These are phyloP conservation scores for Pichia scutulata DNA, from an alignment of 805 yeast genomes.

Conservation along the genomic window DNA sequence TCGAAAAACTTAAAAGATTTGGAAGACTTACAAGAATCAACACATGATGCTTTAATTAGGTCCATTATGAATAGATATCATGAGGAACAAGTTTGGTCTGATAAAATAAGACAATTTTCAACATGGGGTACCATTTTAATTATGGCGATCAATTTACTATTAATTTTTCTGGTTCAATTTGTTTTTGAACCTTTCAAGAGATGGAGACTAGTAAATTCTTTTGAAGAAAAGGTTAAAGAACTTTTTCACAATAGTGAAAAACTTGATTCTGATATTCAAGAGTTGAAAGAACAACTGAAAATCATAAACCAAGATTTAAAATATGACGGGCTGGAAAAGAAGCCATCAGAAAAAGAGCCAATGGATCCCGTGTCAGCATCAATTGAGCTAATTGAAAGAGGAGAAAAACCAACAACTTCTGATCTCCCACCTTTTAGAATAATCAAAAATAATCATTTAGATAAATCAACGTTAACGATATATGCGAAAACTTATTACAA, in stretches of 20 bases:
- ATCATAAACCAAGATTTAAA: not conserved
- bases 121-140: conserved; percentile 94
- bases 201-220: conserved; percentile 66
- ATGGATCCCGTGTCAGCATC: not conserved
- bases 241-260: conserved; percentile 34
- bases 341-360: not conserved
- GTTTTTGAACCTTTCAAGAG: conserved; percentile 95
- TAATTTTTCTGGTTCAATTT: conserved; percentile 77
- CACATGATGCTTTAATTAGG: conserved; percentile 60
- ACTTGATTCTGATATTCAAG: conserved; percentile 13
- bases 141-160: conserved; percentile 76
- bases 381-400: not conserved
- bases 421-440: not conserved
- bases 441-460: not conserved
- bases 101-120: conserved; percentile 85
- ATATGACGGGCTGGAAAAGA: not conserved
- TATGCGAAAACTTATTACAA: not conserved
- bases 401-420: not conserved
- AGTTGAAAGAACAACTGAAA: conserved; percentile 14
- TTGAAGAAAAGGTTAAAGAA: conserved; percentile 69
- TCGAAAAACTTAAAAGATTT: conserved; percentile 40
- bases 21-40: conserved; percentile 59
- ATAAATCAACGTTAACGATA: not conserved
- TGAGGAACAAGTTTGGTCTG: conserved; percentile 98
- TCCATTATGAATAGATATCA: conserved; percentile 84